Evolutionary conservation across 371 early-diverging fungal species (phyloP).

Genomic region (Mortierella sp.): DNA sequence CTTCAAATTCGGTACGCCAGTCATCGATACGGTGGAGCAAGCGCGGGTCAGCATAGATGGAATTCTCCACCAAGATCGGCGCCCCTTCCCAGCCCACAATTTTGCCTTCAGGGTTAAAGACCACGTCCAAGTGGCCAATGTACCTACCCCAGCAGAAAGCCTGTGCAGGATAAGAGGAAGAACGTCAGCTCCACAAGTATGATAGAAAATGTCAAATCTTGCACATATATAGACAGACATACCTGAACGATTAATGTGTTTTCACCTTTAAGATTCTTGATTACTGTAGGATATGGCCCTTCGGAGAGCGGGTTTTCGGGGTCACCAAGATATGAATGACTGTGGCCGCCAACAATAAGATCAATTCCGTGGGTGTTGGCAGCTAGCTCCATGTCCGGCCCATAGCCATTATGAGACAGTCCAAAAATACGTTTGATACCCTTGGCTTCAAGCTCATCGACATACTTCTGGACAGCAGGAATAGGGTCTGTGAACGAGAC

Average conservation of each 20-base stretch:
- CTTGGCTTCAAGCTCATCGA: conserved; percentile 65
- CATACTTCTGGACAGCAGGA: conserved; percentile 66
- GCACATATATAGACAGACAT: conserved; percentile 23
- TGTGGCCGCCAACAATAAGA: conserved; percentile 83
- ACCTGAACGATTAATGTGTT: conserved; percentile 75
- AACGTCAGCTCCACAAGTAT: background rate
- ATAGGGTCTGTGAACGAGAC: conserved; percentile 64
- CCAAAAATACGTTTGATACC: conserved; percentile 76
- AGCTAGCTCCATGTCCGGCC: conserved; percentile 71
- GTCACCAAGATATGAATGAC: conserved; percentile 73
- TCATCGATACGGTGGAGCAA: conserved; percentile 56
- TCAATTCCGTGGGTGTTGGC: conserved; percentile 62
- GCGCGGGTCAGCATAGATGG: conserved; percentile 59
- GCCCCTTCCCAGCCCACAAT: conserved; percentile 62
- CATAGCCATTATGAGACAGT: conserved; percentile 80
- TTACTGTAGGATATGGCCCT: conserved; percentile 73
- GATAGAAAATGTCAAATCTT: background rate
- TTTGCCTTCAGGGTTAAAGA: conserved; percentile 66
- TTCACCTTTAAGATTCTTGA: conserved; percentile 68
- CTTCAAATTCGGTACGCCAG: conserved; percentile 64
- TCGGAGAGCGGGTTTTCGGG: conserved; percentile 41
- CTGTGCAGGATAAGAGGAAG: conserved; percentile 7
- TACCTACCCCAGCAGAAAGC: conserved; percentile 70
- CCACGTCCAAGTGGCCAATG: conserved; percentile 75
- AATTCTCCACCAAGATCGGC: conserved; percentile 67